Evolutionary conservation across 2,329 filamentous ascomycete genomes (phyloP).

Genomic region (Pseudocercospora musae): DNA sequence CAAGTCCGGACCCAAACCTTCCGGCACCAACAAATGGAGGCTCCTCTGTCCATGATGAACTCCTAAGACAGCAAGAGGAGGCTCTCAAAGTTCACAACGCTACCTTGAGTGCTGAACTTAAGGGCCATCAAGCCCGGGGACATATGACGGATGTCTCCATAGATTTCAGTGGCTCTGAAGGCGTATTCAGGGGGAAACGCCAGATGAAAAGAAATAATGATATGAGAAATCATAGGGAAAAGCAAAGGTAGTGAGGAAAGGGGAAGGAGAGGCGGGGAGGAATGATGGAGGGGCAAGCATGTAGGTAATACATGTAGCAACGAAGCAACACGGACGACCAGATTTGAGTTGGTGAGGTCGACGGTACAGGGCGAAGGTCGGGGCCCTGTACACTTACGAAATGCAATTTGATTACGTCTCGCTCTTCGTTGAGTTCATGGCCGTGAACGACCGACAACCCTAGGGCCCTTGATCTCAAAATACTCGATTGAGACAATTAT

Average conservation of each 20-base stretch:
- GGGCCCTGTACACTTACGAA: neutral
- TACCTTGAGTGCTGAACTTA: neutral
- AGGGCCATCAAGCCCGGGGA: neutral
- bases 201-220: neutral
- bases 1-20: neutral
- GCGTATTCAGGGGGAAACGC: neutral
- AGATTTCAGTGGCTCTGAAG: neutral
- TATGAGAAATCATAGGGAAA: neutral
- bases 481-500: no score
- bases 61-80: neutral
- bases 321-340: neutral
- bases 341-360: neutral
- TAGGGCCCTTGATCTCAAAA: no score
- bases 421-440: no score
- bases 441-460: no score
- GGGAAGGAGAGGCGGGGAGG: neutral
- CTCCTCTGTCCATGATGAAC: neutral
- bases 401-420: neutral
- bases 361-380: constrained; percentile 1
- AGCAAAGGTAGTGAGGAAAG: neutral
- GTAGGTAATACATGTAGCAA: neutral
- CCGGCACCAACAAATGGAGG: neutral
- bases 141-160: neutral
- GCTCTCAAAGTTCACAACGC: neutral
- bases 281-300: neutral